Conservation (phyloP, 202 grass and related monocot genomes). For the Dendrocalamus latiflorus region DNA sequence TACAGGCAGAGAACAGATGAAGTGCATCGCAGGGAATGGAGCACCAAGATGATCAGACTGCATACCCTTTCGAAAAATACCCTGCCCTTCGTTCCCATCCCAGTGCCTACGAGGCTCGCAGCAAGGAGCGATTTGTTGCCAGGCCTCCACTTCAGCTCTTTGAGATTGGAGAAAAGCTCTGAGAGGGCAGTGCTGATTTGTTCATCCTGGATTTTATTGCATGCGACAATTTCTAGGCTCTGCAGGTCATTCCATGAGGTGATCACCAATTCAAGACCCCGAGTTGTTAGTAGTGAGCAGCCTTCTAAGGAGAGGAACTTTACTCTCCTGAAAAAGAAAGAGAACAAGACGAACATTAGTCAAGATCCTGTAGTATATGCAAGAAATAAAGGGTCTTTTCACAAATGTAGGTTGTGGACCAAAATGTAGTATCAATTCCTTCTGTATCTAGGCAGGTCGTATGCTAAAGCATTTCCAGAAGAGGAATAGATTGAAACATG, state of each 20-base stretch:
- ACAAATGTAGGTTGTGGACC: not conserved
- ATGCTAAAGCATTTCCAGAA: not conserved
- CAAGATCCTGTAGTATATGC: not conserved
- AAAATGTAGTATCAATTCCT: not conserved
- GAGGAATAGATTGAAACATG: not conserved
- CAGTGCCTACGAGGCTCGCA: constrained; percentile 49
- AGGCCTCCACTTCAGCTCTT: constrained; percentile 89
- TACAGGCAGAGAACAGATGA: constrained; percentile 26
- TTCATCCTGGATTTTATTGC: constrained; percentile 77
- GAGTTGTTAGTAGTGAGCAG: constrained; percentile 76
- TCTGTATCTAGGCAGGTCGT: not conserved
- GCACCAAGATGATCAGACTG: constrained; percentile 41
- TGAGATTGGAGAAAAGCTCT: constrained; percentile 74
- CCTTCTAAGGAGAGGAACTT: constrained; percentile 68
- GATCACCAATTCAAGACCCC: constrained; percentile 62
- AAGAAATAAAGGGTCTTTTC: constrained; percentile 1
- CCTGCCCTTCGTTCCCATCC: constrained; percentile 80
- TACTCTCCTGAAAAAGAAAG: constrained; percentile 54
- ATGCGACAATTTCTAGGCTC: constrained; percentile 59
- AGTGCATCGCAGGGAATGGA: too few relatives aligned
- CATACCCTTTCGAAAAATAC: constrained; percentile 96
- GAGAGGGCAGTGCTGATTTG: constrained; percentile 72
- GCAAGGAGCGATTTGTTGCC: constrained; percentile 68
- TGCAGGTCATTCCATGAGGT: constrained; percentile 76
- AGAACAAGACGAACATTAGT: not conserved